Base-by-base conservation (phyloP, 768 basidiomycete species). In the Tricholoma sp. region DNA sequence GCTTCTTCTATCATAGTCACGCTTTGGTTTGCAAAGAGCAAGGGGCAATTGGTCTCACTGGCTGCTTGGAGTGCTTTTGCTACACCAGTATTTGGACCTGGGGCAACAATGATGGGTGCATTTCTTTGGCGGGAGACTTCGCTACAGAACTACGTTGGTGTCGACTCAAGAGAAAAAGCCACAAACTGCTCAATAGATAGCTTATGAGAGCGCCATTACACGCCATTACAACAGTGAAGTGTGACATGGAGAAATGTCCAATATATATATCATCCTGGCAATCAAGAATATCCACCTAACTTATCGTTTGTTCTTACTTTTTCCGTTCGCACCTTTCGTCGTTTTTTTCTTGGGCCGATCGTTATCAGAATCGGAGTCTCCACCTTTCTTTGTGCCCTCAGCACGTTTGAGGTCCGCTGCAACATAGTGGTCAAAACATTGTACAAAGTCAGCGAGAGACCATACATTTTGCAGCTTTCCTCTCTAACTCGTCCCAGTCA, bases 401-500 rank as follows among this genome's bases (percentile, higher is more conserved):
- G 70, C 74, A 49, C 78, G 77, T 62, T 78, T 83, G 56, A 74
- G 75, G 62, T 83, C 82, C 57, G 81, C 81, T 82, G 52, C 37
- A 29, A 43, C 57, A 50, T 50, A 52, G 71, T 65, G 57, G 68
- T 69, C 71, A 54, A 55, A 22, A 22, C 43, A 39, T 24, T 6
- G 21, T 12, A 32, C 1, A 41, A 32, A 45, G 45, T 12, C 3
- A 56, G 52, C 10, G 32, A 19, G 39, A n/a, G 34, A n/a, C 18
- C 77, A 64, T 66, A 91, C 86, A 89, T 79, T 89, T 89, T 7
- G 91, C 91, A 6, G 94, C 94, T 70, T 94, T 95, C 46, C 83
- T 78, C 72, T 97, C 95, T 34, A 97, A 76, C 70, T 94, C 93
- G 66, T 97, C 95, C 96, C 96, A 99, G 64, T 96, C 94, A 54